phyloP scores from a whole-genome alignment of 2,329 filamentous ascomycete species.

The Malbranchea zuffiana region DNA sequence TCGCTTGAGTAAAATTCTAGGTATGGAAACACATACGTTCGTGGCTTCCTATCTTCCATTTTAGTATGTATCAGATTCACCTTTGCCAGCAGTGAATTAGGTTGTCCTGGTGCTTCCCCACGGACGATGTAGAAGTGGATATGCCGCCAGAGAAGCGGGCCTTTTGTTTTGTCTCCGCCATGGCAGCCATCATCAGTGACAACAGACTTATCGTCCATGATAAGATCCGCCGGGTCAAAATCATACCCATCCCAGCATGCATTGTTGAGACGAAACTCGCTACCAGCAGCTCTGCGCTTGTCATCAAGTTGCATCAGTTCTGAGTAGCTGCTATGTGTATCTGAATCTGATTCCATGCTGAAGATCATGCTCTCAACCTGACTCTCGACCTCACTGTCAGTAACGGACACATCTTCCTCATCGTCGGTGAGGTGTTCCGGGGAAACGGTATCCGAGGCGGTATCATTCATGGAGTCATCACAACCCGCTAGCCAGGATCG shows the following conservation, averaged over 20 bases:
- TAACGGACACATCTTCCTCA: background rate
- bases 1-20: too few relatives aligned
- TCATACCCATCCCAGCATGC: background rate
- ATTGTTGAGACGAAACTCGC: background rate
- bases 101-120: background rate
- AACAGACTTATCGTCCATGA: constrained; percentile 2
- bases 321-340: too few relatives aligned
- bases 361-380: background rate
- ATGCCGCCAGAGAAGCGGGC: constrained; percentile 3
- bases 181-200: constrained; percentile 4
- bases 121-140: constrained; percentile 5
- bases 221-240: constrained; percentile 1
- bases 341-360: too few relatives aligned
- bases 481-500: background rate
- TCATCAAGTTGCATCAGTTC: too few relatives aligned
- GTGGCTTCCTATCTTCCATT: background rate
- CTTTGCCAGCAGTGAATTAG: background rate
- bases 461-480: constrained; percentile 1
- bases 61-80: constrained; percentile 2
- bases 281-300: too few relatives aligned
- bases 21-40: too few relatives aligned
- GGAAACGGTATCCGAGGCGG: background rate
- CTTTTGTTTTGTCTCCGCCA: constrained; percentile 2
- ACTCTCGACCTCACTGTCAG: background rate
- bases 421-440: background rate